Evolutionary conservation across 108 stramenopile genomes (phyloP).

Genomic region (Stephanodiscus triporus): DNA sequence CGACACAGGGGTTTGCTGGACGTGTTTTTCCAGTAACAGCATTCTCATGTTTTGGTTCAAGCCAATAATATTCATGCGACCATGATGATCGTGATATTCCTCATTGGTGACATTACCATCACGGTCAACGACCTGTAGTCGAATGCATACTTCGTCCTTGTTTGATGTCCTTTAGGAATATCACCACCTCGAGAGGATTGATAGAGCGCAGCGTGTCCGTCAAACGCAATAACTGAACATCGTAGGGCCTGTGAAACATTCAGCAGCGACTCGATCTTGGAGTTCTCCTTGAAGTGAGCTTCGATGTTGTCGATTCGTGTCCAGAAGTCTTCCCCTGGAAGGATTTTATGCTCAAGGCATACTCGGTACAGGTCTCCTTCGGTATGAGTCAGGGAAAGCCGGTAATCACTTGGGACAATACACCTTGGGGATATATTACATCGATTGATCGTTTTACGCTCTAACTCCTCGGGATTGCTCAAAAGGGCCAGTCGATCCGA

Average conservation of each 20-base stretch:
- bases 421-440: slow-evolving; percentile 26
- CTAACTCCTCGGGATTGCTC: slow-evolving; percentile 25
- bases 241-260: slow-evolving; percentile 35
- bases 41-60: slow-evolving; percentile 52
- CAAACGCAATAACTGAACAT: slow-evolving; percentile 52
- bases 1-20: slow-evolving; percentile 3
- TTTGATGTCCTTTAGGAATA: slow-evolving; percentile 14
- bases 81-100: not conserved
- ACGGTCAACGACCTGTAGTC: slow-evolving; percentile 1
- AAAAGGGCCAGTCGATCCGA: slow-evolving; percentile 43
- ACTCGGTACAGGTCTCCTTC: slow-evolving; percentile 12
- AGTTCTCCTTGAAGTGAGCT: slow-evolving; percentile 22
- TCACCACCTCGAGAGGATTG: slow-evolving; percentile 35
- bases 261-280: slow-evolving; percentile 36
- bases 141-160: slow-evolving; percentile 22
- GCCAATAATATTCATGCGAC: slow-evolving; percentile 27
- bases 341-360: slow-evolving; percentile 12
- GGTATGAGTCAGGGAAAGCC: slow-evolving; percentile 14
- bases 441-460: slow-evolving; percentile 3
- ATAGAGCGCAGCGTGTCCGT: slow-evolving; percentile 31
- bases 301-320: not conserved
- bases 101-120: slow-evolving; percentile 14
- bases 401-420: slow-evolving; percentile 22
- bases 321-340: not conserved
- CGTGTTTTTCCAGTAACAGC: slow-evolving; percentile 43